Percentiles rank a stretch among this genome's conserved stretches.
phyloP scores from a whole-genome alignment of 495 filamentous ascomycete genomes.

The Podospora pseudopauciseta region DNA sequence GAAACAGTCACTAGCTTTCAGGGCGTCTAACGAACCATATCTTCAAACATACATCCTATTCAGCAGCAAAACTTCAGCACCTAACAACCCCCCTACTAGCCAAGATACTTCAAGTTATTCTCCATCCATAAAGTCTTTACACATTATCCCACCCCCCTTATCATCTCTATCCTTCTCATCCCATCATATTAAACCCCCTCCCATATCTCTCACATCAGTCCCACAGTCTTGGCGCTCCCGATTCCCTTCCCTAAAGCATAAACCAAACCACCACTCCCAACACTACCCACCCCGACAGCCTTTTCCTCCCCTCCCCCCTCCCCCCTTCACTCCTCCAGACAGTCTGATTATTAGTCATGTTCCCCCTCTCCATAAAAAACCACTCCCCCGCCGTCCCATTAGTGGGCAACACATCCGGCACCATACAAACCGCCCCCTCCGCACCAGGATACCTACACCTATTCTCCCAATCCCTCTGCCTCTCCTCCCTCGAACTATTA shows the following conservation, averaged over 20 bases:
- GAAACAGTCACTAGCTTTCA: too few species aligned
- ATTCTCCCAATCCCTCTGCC: constrained; percentile 42
- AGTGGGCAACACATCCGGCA: constrained; percentile 53
- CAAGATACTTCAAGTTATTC: not conserved
- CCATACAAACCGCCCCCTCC: constrained; percentile 49
- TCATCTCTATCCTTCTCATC: not conserved
- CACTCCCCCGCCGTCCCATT: constrained; percentile 40
- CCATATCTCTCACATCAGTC: not conserved
- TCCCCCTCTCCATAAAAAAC: constrained; percentile 57
- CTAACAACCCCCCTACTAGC: not conserved
- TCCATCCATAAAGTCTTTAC: not conserved
- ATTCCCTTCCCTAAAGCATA: not conserved
- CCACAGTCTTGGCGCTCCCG: too few species aligned
- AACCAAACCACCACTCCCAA: not conserved
- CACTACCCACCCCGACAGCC: constrained; percentile 2
- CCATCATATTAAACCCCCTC: not conserved
- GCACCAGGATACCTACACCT: constrained; percentile 48
- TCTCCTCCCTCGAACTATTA: constrained; percentile 54
- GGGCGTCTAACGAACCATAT: too few species aligned
- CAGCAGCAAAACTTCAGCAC: not conserved
- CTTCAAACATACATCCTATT: not conserved
- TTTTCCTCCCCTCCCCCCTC: constrained; percentile 13
- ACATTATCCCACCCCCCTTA: not conserved
- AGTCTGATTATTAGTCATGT: constrained; percentile 59
- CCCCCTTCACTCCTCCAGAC: constrained; percentile 29